Conservation (phyloP, 495 filamentous ascomycete genomes). For the Ascodesmis nigricans region DNA sequence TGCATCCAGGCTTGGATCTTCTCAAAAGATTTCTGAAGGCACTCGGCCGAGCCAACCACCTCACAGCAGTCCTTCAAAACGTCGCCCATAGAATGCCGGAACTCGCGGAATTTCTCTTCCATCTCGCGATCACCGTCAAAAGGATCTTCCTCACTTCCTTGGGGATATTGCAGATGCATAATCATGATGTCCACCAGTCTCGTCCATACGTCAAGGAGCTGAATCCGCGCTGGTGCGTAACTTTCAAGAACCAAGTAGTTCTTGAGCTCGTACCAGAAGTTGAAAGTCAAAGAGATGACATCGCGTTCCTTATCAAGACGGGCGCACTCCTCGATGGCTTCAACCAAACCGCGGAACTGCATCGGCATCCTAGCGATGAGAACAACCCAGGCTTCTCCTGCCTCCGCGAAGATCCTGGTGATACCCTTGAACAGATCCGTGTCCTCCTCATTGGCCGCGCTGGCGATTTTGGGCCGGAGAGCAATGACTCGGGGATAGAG, state of each 20-base stretch:
- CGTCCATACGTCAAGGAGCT: constrained; percentile 57
- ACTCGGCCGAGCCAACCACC: constrained; percentile 79
- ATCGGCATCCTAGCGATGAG: constrained; percentile 62
- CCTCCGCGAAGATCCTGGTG: constrained; percentile 75
- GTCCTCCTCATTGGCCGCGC: constrained; percentile 59
- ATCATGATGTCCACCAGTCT: constrained; percentile 85
- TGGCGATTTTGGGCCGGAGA: constrained; percentile 53
- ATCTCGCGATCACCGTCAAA: constrained; percentile 91
- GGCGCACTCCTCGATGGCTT: constrained; percentile 74
- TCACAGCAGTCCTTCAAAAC: constrained; percentile 94
- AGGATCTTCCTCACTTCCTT: constrained; percentile 55
- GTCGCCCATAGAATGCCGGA: constrained; percentile 91
- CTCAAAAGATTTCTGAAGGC: constrained; percentile 64
- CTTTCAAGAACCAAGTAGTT: constrained; percentile 78
- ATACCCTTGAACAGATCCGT: constrained; percentile 70
- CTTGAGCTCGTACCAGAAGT: constrained; percentile 97
- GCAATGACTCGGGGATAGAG: constrained; percentile 69
- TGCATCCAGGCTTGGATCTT: constrained; percentile 72
- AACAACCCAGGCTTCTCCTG: constrained; percentile 83
- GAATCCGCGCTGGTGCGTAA: constrained; percentile 57
- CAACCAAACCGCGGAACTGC: constrained; percentile 69
- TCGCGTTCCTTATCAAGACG: constrained; percentile 70
- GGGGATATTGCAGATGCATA: constrained; percentile 71
- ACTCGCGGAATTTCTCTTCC: constrained; percentile 93
- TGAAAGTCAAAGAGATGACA: constrained; percentile 74